Percentiles rank a stretch among this genome's conserved stretches.
phyloP scores from a whole-genome alignment of 2,329 filamentous ascomycete genomes.

The Neonectria coccinea region DNA sequence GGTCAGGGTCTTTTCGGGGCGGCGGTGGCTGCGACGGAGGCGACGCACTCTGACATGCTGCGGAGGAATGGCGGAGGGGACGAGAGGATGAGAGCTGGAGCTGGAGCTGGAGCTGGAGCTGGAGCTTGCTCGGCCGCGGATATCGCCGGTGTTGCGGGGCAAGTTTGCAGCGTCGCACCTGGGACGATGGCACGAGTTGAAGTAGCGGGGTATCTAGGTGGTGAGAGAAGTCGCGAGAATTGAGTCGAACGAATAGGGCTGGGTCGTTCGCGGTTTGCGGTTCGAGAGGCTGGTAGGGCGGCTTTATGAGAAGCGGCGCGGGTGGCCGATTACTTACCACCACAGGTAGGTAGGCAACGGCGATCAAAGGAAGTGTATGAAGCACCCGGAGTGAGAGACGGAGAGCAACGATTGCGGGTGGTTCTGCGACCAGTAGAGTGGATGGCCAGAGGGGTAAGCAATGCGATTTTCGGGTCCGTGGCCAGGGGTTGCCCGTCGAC shows the following conservation, averaged over 20 bases:
- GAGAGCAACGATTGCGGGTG: background rate
- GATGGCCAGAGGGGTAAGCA: background rate
- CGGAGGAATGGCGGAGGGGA: conserved; percentile 28
- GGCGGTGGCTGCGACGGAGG: conserved; percentile 31
- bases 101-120: conserved; percentile 11
- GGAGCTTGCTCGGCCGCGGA: conserved; percentile 5
- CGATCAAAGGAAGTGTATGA: background rate
- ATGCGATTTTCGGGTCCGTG: background rate
- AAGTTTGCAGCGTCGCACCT: background rate
- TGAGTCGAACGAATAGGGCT: background rate
- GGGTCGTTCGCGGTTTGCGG: background rate
- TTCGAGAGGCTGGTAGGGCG: background rate
- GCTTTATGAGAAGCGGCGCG: background rate
- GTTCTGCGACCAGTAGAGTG: background rate
- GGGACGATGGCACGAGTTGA: background rate
- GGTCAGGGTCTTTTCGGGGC: conserved; percentile 36
- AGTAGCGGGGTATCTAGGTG: background rate
- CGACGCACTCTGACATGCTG: conserved; percentile 46
- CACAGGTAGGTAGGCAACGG: background rate
- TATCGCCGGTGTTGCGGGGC: conserved; percentile 7
- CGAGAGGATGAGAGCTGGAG: conserved; percentile 25
- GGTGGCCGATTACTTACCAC: background rate
- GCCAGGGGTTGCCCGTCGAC: background rate
- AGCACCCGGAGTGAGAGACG: background rate
- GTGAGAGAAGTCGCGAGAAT: conserved; percentile 6